Evolutionary conservation across 495 filamentous ascomycete species (phyloP).

Genomic region (Xylaria castorea): DNA sequence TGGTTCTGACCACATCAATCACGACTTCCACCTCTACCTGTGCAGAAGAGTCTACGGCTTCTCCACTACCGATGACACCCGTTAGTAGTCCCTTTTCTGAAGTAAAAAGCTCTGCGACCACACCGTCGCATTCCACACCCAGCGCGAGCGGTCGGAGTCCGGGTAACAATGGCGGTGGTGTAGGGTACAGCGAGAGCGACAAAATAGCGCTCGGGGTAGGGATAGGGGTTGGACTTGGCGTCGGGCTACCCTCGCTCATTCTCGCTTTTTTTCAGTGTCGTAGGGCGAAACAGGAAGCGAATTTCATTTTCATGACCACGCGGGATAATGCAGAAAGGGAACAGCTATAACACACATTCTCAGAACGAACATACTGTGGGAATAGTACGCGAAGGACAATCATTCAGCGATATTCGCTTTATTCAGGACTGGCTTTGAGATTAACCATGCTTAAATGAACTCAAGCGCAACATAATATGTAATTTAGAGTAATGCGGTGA

Average conservation of each 20-base stretch:
- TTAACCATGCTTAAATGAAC: not conserved
- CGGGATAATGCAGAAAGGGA: not conserved
- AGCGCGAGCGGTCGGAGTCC: not conserved
- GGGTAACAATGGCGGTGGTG: not conserved
- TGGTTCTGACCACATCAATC: not conserved
- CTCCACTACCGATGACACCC: not conserved
- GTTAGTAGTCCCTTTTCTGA: not conserved
- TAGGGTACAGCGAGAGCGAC: not conserved
- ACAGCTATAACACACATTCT: not conserved
- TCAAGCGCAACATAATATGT: not conserved
- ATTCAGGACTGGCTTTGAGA: not conserved
- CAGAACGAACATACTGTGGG: not conserved
- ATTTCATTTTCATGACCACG: not conserved
- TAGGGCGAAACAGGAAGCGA: not conserved
- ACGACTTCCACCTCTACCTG: not conserved
- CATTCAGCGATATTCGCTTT: not conserved
- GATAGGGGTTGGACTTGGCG: not conserved
- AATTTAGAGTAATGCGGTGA: too few relatives aligned
- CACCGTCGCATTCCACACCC: not conserved
- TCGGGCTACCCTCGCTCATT: not conserved
- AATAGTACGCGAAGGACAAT: not conserved
- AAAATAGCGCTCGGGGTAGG: not conserved
- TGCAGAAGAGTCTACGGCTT: not conserved
- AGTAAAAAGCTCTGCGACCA: not conserved
- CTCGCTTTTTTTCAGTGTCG: not conserved